Conservation (phyloP, 148 eudicot genomes). For the Dianthus caryophyllus region DNA sequence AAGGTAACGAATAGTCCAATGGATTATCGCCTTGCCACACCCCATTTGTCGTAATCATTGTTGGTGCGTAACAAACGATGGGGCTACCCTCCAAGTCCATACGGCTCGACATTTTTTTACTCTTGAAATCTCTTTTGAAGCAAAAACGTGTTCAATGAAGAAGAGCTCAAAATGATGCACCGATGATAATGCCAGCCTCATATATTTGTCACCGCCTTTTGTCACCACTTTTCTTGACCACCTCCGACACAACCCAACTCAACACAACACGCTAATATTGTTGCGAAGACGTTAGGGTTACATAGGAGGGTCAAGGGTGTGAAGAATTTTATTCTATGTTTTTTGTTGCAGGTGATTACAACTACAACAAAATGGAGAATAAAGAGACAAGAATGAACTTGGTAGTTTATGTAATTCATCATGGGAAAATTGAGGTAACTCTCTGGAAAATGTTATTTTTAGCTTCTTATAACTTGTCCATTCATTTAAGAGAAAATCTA, state of each 20-base stretch:
- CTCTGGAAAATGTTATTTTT: background rate
- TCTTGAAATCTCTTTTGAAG: background rate
- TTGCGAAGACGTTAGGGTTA: background rate
- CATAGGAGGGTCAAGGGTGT: background rate
- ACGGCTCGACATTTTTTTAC: constrained; percentile 16
- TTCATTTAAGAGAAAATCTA: background rate
- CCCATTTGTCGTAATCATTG: constrained; percentile 72
- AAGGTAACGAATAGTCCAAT: constrained; percentile 63
- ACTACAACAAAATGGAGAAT: background rate
- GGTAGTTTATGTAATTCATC: background rate
- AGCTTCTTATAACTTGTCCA: background rate
- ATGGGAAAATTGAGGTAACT: constrained; percentile 1
- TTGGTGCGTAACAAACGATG: constrained; percentile 57
- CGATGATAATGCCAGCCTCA: background rate
- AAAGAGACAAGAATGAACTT: background rate
- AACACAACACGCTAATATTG: background rate
- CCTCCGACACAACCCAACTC: background rate
- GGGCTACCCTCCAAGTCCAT: background rate
- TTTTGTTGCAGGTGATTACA: background rate
- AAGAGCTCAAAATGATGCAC: background rate
- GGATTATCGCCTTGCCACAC: constrained; percentile 79
- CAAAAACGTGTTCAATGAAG: background rate
- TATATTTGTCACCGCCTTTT: background rate
- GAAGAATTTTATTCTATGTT: background rate
- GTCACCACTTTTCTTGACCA: background rate